phyloP scores from a whole-genome alignment of 2,329 filamentous ascomycete genomes.

The Sclerotinia sclerotiorum region DNA sequence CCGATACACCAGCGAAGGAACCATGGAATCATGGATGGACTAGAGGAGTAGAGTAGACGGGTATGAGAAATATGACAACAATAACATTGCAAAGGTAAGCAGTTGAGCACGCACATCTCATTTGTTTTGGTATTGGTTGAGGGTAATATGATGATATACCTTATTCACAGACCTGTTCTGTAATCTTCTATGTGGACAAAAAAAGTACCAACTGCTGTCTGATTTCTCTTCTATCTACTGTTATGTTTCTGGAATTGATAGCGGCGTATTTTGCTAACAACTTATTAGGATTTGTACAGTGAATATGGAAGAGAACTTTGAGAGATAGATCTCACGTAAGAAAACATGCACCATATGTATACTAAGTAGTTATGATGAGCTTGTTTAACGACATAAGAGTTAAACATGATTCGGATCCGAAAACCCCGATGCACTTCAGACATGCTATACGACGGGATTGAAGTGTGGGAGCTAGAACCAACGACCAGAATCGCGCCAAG shows the following conservation, averaged over 20 bases:
- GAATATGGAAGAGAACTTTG: not conserved
- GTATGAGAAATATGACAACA: not conserved
- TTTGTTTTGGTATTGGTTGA: constrained; percentile 27
- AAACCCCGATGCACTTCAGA: not conserved
- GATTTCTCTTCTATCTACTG: constrained; percentile 44
- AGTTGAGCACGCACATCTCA: not conserved
- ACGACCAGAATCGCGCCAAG: not conserved
- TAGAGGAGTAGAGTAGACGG: constrained; percentile 43
- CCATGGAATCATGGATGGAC: constrained; percentile 97
- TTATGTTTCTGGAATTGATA: not conserved
- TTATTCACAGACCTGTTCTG: constrained; percentile 84
- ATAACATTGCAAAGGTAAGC: constrained; percentile 3
- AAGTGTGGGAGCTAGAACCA: not conserved
- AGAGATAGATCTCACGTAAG: not conserved
- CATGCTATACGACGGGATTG: not conserved
- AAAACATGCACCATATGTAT: not conserved
- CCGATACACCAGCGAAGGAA: constrained; percentile 75
- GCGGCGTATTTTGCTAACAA: constrained; percentile 22
- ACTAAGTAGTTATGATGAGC: not conserved
- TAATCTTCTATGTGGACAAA: constrained; percentile 66
- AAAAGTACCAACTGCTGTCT: constrained; percentile 81
- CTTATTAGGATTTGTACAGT: not conserved
- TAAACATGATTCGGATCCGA: not conserved
- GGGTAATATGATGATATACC: constrained; percentile 65
- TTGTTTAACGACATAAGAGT: not conserved